A percentile compares a stretch with the other conserved stretches of the same genome.
phyloP scores from a whole-genome alignment of 148 eudicot species.

The Vaccinium corymbosum region DNA sequence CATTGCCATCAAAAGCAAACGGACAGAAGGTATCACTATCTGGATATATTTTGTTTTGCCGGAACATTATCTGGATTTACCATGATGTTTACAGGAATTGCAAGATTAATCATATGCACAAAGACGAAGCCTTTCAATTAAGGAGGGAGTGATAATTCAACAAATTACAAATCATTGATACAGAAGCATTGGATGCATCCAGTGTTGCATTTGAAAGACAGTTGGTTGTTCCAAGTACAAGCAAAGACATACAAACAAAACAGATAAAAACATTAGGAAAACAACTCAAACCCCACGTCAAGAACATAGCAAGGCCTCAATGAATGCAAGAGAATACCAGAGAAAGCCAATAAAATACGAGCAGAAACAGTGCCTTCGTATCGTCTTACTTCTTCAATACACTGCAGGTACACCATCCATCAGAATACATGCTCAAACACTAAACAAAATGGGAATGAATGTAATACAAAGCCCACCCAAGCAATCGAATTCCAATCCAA shows the following conservation, averaged over 20 bases:
- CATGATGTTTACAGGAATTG: background rate
- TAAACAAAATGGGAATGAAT: background rate
- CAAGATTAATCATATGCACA: background rate
- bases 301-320: background rate
- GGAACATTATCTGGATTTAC: background rate
- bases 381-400: conserved; percentile 47
- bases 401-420: conserved; percentile 39
- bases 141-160: background rate
- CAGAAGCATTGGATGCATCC: background rate
- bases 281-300: background rate
- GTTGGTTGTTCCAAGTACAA: background rate
- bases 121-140: background rate
- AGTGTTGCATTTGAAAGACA: background rate
- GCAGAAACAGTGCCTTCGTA: background rate
- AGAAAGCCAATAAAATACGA: background rate
- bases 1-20: background rate
- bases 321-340: background rate
- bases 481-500: background rate
- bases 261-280: background rate
- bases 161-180: background rate
- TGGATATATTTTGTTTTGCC: background rate
- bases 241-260: conserved; percentile 1
- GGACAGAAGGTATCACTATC: background rate
- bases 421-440: background rate
- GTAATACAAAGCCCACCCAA: background rate